Percentiles rank a stretch among this genome's conserved stretches.
Evolutionary conservation across 176 grass and related monocot genomes (phyloP).

Genomic region (Juncus inflexus): DNA sequence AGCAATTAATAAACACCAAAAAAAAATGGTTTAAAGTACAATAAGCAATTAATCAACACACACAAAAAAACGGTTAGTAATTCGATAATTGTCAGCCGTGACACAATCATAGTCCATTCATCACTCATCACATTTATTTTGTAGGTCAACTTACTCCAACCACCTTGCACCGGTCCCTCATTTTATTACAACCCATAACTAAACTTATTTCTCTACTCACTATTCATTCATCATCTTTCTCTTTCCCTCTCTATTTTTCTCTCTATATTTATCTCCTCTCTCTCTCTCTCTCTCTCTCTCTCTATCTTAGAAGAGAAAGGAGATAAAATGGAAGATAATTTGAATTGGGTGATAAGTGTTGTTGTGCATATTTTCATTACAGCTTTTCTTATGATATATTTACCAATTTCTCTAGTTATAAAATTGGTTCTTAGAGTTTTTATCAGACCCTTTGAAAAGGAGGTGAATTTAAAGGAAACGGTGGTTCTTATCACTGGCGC

Average conservation of each 20-base stretch:
- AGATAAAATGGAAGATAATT: constrained; percentile 16
- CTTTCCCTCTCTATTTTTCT: background rate
- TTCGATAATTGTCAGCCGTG: too few relatives aligned
- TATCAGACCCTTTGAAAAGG: constrained; percentile 39
- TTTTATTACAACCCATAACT: constrained; percentile 6
- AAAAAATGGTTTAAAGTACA: too few relatives aligned
- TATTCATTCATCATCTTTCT: background rate
- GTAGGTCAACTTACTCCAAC: constrained; percentile 25
- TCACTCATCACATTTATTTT: constrained; percentile 2
- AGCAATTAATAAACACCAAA: too few relatives aligned
- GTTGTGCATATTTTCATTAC: constrained; percentile 49
- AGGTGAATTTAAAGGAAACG: constrained; percentile 69
- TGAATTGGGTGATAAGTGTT: constrained; percentile 38
- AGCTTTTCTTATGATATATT: constrained; percentile 53
- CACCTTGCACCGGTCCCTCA: constrained; percentile 6
- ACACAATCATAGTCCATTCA: too few relatives aligned
- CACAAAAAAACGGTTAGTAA: too few relatives aligned
- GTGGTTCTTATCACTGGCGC: constrained; percentile 81
- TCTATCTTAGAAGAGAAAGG: background rate
- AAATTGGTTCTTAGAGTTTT: constrained; percentile 34
- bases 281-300: background rate
- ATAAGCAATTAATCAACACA: too few relatives aligned
- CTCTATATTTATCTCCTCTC: background rate
- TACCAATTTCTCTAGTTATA: constrained; percentile 48
- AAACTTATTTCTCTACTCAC: background rate